Evolutionary conservation across 208 protist species (phyloP), one percentile per base, ranked within the genome.

Genomic region (Crithidia expoeki): DNA sequence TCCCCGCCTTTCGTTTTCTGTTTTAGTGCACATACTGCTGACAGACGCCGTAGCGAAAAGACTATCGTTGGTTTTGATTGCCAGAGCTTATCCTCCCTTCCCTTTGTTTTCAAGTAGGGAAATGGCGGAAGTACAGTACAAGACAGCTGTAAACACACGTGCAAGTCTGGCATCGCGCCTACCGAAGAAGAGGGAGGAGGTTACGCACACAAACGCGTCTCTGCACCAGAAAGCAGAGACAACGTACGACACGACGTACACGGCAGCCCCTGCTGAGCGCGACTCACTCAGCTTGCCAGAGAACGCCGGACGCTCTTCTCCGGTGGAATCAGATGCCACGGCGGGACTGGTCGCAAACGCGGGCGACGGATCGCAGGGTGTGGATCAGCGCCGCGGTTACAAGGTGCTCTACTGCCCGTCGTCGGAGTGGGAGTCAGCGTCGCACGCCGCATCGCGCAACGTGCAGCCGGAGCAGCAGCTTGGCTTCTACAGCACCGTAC

Each of bases 101-200:
- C 10, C 36, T 12, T 12, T 12, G 10, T 42, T 42, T 42, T 42
- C 36, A 42, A 42, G 12, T 16, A 42, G 12, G 12, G 36, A 42
- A 42, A 79, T 80, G 68, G 60, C 55, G 1, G 81, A 88, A 16
- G 59, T 92, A 3, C 78, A 78, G 28, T 67, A 84, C 11, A 96
- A 94, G 64, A 90, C 88, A n/a, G 79, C 71, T 2, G 85, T 96
- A 12, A 96, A 92, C 69, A 93, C 81, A 11, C 86, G 91, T 16
- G 68, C 76, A 2, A 80, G 81, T 21, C 65, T 96, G 23, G 65
- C 73, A 30, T 79, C 76, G 4, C 86, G 91, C 2, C 50, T 92
- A 2, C 69, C 79, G n/a, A 84, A 81, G 55, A 79, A 68, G 2
- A 67, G 57, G 32, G 51, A 57, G 7, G 51, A 51, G 2, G 23